phyloP scores from a whole-genome alignment of 768 basidiomycete genomes.

The Xerocomus potaroensis region DNA sequence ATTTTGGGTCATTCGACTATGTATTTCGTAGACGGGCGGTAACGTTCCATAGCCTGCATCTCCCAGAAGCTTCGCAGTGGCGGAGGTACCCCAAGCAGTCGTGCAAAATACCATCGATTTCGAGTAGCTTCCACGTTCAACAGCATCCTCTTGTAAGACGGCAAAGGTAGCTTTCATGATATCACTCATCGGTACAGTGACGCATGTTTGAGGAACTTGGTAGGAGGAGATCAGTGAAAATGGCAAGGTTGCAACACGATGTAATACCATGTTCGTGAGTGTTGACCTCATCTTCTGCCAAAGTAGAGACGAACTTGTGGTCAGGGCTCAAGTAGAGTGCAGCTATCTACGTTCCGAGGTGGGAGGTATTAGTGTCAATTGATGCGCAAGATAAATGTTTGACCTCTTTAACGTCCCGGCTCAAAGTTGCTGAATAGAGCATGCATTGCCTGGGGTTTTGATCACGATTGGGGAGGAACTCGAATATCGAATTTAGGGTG shows the following conservation, averaged over 20 bases:
- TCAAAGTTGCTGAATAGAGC: slow-evolving; percentile 73
- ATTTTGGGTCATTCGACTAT: slow-evolving; percentile 51
- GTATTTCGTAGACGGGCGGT: slow-evolving; percentile 49
- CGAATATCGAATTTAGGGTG: slow-evolving; percentile 61
- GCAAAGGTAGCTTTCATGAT: slow-evolving; percentile 40
- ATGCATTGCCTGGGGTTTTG: slow-evolving; percentile 59
- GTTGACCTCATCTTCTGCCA: slow-evolving; percentile 52
- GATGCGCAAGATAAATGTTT: slow-evolving; percentile 4
- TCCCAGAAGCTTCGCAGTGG: slow-evolving; percentile 35
- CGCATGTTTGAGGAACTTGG: slow-evolving; percentile 44
- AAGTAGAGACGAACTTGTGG: slow-evolving; percentile 52
- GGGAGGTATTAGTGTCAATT: background rate
- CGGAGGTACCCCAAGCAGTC: slow-evolving; percentile 56
- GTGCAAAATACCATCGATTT: slow-evolving; percentile 62
- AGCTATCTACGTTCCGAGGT: slow-evolving; percentile 18
- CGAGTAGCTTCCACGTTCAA: slow-evolving; percentile 26
- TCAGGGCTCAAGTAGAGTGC: slow-evolving; percentile 24
- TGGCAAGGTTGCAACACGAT: background rate
- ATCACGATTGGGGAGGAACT: slow-evolving; percentile 37
- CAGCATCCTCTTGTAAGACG: slow-evolving; percentile 35
- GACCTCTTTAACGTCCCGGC: slow-evolving; percentile 58
- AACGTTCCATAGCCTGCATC: slow-evolving; percentile 26
- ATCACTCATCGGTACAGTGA: slow-evolving; percentile 40
- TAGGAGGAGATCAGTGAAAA: background rate
- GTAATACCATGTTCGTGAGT: slow-evolving; percentile 55